Conservation (phyloP, 2,329 filamentous ascomycete species). For the Pseudocercospora fijiensis region DNA sequence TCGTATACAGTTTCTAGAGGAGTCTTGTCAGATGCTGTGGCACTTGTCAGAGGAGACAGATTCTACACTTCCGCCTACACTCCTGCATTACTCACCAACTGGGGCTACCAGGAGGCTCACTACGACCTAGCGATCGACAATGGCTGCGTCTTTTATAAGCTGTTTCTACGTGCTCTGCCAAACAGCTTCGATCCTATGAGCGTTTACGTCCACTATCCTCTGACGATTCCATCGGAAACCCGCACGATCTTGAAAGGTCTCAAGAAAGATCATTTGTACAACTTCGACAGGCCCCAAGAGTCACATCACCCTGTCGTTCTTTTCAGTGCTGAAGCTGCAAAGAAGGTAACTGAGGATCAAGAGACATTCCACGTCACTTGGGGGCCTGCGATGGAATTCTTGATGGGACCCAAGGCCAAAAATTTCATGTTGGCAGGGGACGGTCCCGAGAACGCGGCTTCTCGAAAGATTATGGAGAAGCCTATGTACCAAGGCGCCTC, state of each 20-base stretch:
- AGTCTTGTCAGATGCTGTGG: conserved; percentile 60
- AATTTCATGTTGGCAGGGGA: conserved; percentile 53
- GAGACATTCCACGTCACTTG: conserved; percentile 50
- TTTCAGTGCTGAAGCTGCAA: conserved; percentile 48
- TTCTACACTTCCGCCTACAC: conserved; percentile 55
- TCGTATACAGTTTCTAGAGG: conserved; percentile 57
- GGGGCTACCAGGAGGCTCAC: conserved; percentile 51
- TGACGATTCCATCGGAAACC: conserved; percentile 51
- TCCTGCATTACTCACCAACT: conserved; percentile 41
- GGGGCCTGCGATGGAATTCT: conserved; percentile 47
- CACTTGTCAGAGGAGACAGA: conserved; percentile 59
- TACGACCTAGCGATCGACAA: conserved; percentile 48
- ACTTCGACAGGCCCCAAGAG: conserved; percentile 33
- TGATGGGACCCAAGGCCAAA: conserved; percentile 46
- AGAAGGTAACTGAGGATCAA: conserved; percentile 45
- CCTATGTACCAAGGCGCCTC: conserved; percentile 43
- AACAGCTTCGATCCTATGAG: conserved; percentile 51
- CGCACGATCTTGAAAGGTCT: conserved; percentile 45
- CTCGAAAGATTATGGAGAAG: conserved; percentile 45
- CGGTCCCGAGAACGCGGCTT: conserved; percentile 42
- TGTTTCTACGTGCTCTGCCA: conserved; percentile 53
- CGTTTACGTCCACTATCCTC: conserved; percentile 52
- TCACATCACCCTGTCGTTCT: conserved; percentile 42
- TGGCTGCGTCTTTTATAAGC: conserved; percentile 53
- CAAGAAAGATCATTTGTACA: conserved; percentile 46